A percentile compares a stretch with the other conserved stretches of the same genome.
Conservation (phyloP, 2,329 filamentous ascomycete species). For the Aspergillus japonicus region DNA sequence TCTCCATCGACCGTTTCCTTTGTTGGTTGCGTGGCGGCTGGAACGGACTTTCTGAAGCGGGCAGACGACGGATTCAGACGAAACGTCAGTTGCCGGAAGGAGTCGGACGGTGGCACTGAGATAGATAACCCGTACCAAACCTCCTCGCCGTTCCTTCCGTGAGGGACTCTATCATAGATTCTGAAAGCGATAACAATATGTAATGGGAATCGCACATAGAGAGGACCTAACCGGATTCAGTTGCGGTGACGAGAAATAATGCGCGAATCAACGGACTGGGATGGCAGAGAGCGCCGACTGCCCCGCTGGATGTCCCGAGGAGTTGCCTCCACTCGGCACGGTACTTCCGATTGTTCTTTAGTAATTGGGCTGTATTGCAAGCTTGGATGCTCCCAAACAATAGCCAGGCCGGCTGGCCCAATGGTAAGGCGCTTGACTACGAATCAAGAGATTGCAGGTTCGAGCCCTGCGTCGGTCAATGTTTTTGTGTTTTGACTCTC, state of each 20-base stretch:
- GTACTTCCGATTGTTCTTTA: slow-evolving; percentile 13
- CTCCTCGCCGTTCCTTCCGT: background rate
- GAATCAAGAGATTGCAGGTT: slow-evolving; percentile 52
- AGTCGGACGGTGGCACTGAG: slow-evolving; percentile 4
- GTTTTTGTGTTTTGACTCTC: slow-evolving; percentile 19
- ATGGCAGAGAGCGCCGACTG: slow-evolving; percentile 6
- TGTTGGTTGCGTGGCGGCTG: background rate
- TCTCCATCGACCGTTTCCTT: background rate
- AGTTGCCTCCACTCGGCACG: slow-evolving; percentile 24
- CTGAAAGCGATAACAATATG: background rate
- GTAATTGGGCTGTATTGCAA: too few species aligned
- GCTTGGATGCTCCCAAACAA: rapidly evolving
- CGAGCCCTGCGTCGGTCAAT: slow-evolving; percentile 41
- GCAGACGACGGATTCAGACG: slow-evolving; percentile 4
- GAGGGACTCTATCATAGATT: background rate
- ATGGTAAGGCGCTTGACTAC: slow-evolving; percentile 26
- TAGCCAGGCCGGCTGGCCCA: slow-evolving; percentile 28
- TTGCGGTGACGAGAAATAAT: background rate
- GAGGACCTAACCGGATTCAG: background rate
- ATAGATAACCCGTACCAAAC: background rate
- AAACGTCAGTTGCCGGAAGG: slow-evolving; percentile 7
- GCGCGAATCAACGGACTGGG: background rate
- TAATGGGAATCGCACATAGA: background rate
- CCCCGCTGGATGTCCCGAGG: slow-evolving; percentile 3
- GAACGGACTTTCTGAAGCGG: background rate